These are phyloP conservation scores for Microdochium trichocladiopsis DNA, from an alignment of 2,329 filamentous ascomycete species.

Conservation along the genomic window DNA sequence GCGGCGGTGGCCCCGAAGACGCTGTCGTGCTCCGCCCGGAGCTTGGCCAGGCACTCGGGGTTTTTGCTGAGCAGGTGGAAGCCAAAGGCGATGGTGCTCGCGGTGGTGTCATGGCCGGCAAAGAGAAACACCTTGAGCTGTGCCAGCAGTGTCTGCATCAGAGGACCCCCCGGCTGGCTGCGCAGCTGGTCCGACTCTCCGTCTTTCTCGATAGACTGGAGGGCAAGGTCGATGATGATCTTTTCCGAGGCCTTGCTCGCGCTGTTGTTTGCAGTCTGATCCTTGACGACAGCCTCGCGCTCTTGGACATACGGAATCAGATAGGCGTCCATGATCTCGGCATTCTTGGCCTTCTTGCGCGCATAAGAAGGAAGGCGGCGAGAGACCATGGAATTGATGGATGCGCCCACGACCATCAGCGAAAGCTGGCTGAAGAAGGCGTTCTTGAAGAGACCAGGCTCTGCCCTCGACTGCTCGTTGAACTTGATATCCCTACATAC, in stretches of 20 bases:
- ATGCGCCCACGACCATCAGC: constrained; percentile 11
- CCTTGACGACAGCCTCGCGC: constrained; percentile 9
- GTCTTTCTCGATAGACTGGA: constrained; percentile 14
- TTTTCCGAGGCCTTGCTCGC: constrained; percentile 7
- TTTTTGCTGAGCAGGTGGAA: constrained; percentile 15
- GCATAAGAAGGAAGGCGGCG: neutral
- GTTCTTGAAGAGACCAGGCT: neutral
- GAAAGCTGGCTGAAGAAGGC: constrained; percentile 6
- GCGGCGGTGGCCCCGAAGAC: constrained; percentile 34
- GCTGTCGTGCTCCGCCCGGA: constrained; percentile 21
- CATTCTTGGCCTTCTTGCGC: neutral
- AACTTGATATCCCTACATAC: neutral
- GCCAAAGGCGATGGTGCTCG: constrained; percentile 15
- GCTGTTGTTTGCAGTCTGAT: constrained; percentile 12
- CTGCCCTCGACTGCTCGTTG: neutral
- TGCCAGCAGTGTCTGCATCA: constrained; percentile 9
- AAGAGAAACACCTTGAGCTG: constrained; percentile 24
- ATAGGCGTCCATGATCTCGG: constrained; percentile 6
- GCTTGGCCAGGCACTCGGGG: constrained; percentile 10
- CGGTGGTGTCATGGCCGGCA: constrained; percentile 24
- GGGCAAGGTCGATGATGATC: constrained; percentile 19
- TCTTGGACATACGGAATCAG: constrained; percentile 16
- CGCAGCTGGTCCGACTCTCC: constrained; percentile 4
- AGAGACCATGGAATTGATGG: neutral
- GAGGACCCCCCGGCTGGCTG: constrained; percentile 11